A percentile compares a stretch with the other conserved stretches of the same genome.
Conservation (phyloP, 164 flowering plant species). For the Litsea cubeba region DNA sequence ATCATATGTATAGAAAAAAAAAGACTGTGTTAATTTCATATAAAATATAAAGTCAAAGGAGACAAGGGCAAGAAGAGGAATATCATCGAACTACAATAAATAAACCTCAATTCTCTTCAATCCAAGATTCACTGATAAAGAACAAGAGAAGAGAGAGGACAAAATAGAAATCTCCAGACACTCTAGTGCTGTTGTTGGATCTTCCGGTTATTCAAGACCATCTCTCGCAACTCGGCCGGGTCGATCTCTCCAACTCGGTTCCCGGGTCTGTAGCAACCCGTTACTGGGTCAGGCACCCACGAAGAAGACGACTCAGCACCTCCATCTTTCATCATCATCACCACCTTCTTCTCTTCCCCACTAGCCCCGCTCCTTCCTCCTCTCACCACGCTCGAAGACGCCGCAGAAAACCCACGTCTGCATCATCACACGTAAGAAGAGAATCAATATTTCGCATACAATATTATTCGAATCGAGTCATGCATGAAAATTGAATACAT, state of each 20-base stretch:
- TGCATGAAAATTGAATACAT: no score
- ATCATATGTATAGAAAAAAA: no score
- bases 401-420: neutral
- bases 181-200: neutral
- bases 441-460: neutral
- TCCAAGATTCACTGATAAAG: neutral
- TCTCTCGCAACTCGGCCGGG: slow-evolving; percentile 3
- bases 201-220: slow-evolving; percentile 4
- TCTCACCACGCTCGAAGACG: neutral
- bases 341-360: slow-evolving; percentile 5
- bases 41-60: no score
- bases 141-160: neutral
- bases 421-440: neutral
- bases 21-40: no score
- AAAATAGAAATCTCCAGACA: neutral
- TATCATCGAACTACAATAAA: no score
- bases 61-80: no score
- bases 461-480: neutral
- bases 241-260: slow-evolving; percentile 3
- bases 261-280: slow-evolving; percentile 9
- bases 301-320: neutral
- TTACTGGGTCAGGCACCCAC: slow-evolving; percentile 16
- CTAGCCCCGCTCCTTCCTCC: neutral
- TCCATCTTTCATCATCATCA: neutral
- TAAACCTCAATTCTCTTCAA: neutral